Evolutionary conservation across 306 rosid species (phyloP).

Genomic region (Cajanus cajan): DNA sequence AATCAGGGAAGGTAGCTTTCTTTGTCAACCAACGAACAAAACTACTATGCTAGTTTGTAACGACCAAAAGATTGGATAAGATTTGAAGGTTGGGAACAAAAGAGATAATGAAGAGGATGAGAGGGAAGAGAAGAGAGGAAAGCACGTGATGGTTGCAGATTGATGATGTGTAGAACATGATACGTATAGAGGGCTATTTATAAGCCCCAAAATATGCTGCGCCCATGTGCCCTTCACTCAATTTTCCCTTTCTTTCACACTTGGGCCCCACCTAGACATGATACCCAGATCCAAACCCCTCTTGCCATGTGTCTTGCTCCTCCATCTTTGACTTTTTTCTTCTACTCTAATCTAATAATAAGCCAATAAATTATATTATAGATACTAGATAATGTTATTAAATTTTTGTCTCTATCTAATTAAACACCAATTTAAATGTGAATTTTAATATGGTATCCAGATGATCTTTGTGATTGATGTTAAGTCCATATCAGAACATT

Average conservation of each 20-base stretch:
- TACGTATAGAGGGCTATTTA: constrained; percentile 41
- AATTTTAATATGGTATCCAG: no score
- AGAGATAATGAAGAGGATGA: constrained; percentile 17
- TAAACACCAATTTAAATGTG: no score
- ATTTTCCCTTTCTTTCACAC: constrained; percentile 28
- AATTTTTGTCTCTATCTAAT: no score
- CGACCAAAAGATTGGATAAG: constrained; percentile 60
- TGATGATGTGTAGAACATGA: constrained; percentile 17
- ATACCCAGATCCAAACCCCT: constrained; percentile 40
- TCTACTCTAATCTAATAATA: background rate
- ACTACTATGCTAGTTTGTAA: constrained; percentile 40
- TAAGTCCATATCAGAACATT: no score
- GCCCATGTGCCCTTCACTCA: constrained; percentile 48
- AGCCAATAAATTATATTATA: no score
- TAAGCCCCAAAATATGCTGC: constrained; percentile 46
- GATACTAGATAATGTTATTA: no score
- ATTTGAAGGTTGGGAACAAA: constrained; percentile 36
- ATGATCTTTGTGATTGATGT: no score
- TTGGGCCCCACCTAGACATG: constrained; percentile 39
- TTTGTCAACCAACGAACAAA: constrained; percentile 56
- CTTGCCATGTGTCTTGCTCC: constrained; percentile 33
- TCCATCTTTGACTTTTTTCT: constrained; percentile 31
- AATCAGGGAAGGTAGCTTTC: constrained; percentile 1
- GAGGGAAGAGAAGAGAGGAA: background rate
- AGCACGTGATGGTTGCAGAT: constrained; percentile 51